A percentile compares a stretch with the other conserved stretches of the same genome.
These are phyloP conservation scores for Albizia julibrissin DNA, from an alignment of 306 rosid genomes.

Conservation along the genomic window DNA sequence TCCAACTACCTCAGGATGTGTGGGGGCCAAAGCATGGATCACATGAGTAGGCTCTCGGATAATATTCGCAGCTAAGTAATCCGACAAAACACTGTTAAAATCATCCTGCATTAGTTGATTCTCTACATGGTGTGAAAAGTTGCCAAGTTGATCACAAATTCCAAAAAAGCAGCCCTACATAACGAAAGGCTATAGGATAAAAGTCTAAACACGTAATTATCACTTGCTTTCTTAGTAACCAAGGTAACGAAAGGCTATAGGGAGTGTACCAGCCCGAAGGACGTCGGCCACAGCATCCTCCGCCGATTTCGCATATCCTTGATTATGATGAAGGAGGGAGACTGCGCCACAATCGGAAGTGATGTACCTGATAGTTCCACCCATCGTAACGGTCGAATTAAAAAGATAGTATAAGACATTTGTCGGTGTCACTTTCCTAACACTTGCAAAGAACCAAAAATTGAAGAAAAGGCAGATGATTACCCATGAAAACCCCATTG, in stretches of 20 bases:
- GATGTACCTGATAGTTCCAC: conserved; percentile 57
- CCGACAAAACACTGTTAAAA: conserved; percentile 32
- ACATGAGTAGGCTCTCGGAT: neutral
- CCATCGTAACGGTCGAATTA: neutral
- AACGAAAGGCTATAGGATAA: neutral
- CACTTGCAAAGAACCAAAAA: neutral
- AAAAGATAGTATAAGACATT: neutral
- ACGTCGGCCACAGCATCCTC: conserved; percentile 88
- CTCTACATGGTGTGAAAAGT: neutral
- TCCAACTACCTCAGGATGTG: neutral
- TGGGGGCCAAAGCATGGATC: conserved; percentile 28
- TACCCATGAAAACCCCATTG: conserved; percentile 87
- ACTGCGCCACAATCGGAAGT: conserved; percentile 93
- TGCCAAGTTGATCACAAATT: neutral
- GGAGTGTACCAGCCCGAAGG: conserved; percentile 66
- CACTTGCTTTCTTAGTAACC: neutral
- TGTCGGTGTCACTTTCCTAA: neutral
- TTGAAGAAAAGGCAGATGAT: neutral
- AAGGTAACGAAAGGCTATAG: too few relatives aligned
- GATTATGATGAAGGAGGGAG: conserved; percentile 50
- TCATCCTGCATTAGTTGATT: neutral
- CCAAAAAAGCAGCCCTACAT: neutral
- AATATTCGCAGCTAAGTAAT: conserved; percentile 6
- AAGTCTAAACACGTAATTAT: neutral
- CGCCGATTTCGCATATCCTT: conserved; percentile 58